Base-by-base conservation (phyloP, 345 rosid genomes). In the Lepidium africanum region DNA sequence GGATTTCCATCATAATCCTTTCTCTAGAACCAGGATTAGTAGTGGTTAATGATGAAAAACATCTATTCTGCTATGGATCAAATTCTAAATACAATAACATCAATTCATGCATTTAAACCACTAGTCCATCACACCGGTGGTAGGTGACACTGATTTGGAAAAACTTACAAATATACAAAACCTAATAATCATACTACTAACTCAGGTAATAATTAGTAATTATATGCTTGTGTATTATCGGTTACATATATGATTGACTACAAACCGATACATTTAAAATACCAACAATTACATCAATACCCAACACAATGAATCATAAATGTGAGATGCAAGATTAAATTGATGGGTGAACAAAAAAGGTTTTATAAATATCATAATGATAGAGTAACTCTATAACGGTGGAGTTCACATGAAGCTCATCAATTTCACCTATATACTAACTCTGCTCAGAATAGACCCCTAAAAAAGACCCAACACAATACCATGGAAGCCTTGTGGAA, bases 401-500 rank as follows among this genome's bases (percentile, higher is more conserved):
- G 88, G 70, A 16, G 10, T 69, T 79, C 90, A 82, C 82, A 78
- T 72, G 92, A 84, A 80, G 35, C 78, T 41, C 76, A 63, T 69
- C 48, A 56, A 6, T 35, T 39, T 45, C 77, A 61, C 59, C 63
- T 62, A 56, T 50, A 53, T 76, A 63, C 70, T 30, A 27, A 27
- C 32, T 57, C 35, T 25, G 37, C 69, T 13, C 59, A 65, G 27
- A 45, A 41, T 16, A 41, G 39, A 45, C 17, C 35, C 41, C 41
- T 10, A n/a, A 38, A 10, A 10, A 13, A 10, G 14, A 17, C 14
- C 12, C 49, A 14, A 36, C 14, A 16, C 17, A 51, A 39, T 58
- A 33, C 50, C 35, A 89, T 89, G 95, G 96, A 87, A 76, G 95
- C 87, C 30, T 37, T 87, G 69, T 82, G 90, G 92, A 81, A 69